Base-by-base conservation (phyloP, 495 filamentous ascomycete species). In the Talaromyces ruber region DNA sequence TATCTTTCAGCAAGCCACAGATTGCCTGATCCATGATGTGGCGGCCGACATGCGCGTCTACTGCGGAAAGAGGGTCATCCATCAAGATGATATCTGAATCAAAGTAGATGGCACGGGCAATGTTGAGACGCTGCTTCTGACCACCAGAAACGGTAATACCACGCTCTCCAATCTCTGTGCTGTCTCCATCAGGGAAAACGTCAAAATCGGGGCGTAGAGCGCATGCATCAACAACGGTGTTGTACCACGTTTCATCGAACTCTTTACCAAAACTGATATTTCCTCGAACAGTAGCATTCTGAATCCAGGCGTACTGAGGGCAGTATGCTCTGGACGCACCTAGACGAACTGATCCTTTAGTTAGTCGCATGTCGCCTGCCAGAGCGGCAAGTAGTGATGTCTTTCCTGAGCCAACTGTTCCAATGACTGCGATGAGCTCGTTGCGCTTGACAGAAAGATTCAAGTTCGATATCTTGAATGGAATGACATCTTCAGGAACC, bases 1-100 rank as follows among this genome's bases (percentile, higher is more conserved):
- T 95, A 72, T 93, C 83, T 65, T 89, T 89, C 56, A 98, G 78
- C 26, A 97, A 78, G 28, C 93, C 94, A 54, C 91, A 86, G 54
- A 98, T 97, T 37, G 92, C 94, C 62, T 96, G 86, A 68, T 97
- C 92, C 77, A 98, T 96, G 69, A 98, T 94, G 70, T 97, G 93
- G 16, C 90, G 86, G 12, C 93, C 94, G 58, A 93, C 90, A 64
- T 93, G 90, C 7, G 90, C 90, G 71, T 94, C 90, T 4, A 94
- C 90, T 8, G 90, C 90, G 9, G 87, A 90, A 14, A 94, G 72
- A 4, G 89, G 89, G 68, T 94, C 91, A 64, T 94, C 91, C 83
- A 93, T 84, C n/a, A 94, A 79, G 1, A 93, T 80, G 30, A 93
- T 82, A 63, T 92, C 88, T 7, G 90, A 84, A 64, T 93, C 82